Base-by-base conservation (phyloP, 441 rosid species). In the Hura crepitans region DNA sequence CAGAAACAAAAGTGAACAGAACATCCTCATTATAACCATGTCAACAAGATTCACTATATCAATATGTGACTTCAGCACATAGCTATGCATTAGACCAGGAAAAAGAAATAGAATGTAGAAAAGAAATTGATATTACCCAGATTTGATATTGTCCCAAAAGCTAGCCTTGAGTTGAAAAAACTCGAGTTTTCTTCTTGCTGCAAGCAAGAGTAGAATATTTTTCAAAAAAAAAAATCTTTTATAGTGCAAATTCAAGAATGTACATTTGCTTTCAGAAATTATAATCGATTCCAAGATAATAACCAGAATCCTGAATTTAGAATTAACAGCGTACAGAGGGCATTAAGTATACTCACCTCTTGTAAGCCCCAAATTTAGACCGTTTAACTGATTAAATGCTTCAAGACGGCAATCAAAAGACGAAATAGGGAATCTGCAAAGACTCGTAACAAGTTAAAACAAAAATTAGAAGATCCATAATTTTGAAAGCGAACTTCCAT, bases 91-190 rank as follows among this genome's bases (percentile, higher is more conserved):
- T 61, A 61, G 20, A 15, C 28, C 30, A 37, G 46, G 5, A 10
- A 33, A 42, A 42, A 10, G 14, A 35, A 5, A 42, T 11, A 0
- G 15, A 10, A 42, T 42, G 46, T 42, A 42, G 2, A 57, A 28
- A 57, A 59, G 7, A 68, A 35, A 61, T 53, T 59, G 20, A 54
- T 25, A 55, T 67, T 89, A 91, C 98, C 96, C 96, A 49, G 94
- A 83, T 87, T 82, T 85, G 45, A 94, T 85, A 69, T 88, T 86
- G 50, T 91, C 92, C 98, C 97, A 94, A 80, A 94, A 87, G 65
- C 81, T 81, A 37, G 89, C 84, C 72, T 81, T 84, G 75, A 89
- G 82, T 5, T 76, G 85, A 53, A 82, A 81, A 80, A 78, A 78
- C 83, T 81, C 85, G 60, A 82, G 71, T 78, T 81, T 85, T 79